A percentile compares a stretch with the other conserved stretches of the same genome.
phyloP scores from a whole-genome alignment of 495 filamentous ascomycete species.

The Penicillium paxilli region DNA sequence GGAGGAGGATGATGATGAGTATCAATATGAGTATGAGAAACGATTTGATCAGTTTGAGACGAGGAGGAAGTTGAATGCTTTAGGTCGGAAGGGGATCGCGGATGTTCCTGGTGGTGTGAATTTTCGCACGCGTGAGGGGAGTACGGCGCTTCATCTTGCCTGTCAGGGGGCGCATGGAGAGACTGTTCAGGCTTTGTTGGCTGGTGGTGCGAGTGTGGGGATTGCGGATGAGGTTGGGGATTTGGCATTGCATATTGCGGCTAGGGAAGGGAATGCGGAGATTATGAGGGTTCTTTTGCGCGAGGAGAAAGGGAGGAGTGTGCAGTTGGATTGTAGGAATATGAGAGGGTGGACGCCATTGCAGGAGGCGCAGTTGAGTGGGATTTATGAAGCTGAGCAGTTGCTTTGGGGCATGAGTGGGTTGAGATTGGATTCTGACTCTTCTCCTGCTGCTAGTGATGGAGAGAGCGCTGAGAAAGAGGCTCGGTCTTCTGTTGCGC shows the following conservation, averaged over 20 bases:
- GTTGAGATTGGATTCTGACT: neutral
- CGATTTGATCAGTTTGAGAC: neutral
- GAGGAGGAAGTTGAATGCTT: neutral
- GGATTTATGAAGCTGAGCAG: neutral
- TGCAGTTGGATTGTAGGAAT: neutral
- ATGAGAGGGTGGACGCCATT: neutral
- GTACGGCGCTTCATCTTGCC: neutral
- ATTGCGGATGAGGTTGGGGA: neutral
- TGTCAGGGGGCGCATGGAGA: neutral
- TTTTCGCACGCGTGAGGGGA: neutral
- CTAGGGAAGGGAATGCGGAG: neutral
- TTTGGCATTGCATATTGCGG: neutral
- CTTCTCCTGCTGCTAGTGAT: neutral
- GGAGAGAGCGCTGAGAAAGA: too few species aligned
- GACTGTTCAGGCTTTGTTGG: neutral
- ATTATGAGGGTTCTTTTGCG: neutral
- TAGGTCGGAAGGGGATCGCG: too few species aligned
- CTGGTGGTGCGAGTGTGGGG: neutral
- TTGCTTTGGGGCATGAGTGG: neutral
- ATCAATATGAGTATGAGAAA: too few species aligned
- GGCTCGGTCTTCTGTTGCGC: neutral
- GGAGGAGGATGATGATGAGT: too few species aligned
- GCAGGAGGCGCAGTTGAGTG: neutral
- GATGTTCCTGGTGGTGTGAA: neutral
- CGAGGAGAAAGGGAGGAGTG: neutral